Conservation (phyloP, 371 early-diverging fungal genomes). For the Mortierella sp. region DNA sequence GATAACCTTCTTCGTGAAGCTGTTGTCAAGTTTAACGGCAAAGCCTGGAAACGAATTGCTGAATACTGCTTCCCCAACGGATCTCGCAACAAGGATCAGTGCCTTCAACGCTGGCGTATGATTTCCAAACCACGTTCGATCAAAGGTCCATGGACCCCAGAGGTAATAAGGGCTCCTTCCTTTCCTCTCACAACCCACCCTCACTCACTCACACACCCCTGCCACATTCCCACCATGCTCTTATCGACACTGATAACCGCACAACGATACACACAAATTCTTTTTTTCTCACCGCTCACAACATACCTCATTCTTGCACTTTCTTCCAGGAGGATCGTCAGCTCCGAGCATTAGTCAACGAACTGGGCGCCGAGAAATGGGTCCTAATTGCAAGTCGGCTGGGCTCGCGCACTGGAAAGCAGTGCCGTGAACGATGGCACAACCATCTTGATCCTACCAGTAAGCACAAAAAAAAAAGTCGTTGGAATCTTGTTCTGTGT, state of each 20-base stretch:
- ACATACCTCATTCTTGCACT: conserved; percentile 27
- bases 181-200: no score
- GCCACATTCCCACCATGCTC: no score
- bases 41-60: conserved; percentile 52
- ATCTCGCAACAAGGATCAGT: conserved; percentile 45
- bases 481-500: neutral
- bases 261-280: no score
- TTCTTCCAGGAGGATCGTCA: conserved; percentile 48
- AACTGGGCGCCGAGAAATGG: conserved; percentile 56
- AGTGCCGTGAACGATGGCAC: conserved; percentile 55
- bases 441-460: conserved; percentile 55
- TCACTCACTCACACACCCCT: no score
- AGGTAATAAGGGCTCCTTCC: conserved; percentile 20
- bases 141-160: conserved; percentile 57
- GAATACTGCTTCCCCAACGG: conserved; percentile 45
- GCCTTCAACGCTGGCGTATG: conserved; percentile 52
- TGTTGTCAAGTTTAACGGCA: conserved; percentile 43
- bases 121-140: conserved; percentile 52
- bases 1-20: conserved; percentile 42
- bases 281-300: no score
- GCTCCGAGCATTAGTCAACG: conserved; percentile 35
- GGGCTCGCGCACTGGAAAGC: conserved; percentile 55
- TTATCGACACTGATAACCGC: no score
- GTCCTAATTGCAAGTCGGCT: conserved; percentile 53
- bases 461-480: conserved; percentile 20